Evolutionary conservation across 2,329 filamentous ascomycete species (phyloP).

Genomic region (Aspergillus uvarum): DNA sequence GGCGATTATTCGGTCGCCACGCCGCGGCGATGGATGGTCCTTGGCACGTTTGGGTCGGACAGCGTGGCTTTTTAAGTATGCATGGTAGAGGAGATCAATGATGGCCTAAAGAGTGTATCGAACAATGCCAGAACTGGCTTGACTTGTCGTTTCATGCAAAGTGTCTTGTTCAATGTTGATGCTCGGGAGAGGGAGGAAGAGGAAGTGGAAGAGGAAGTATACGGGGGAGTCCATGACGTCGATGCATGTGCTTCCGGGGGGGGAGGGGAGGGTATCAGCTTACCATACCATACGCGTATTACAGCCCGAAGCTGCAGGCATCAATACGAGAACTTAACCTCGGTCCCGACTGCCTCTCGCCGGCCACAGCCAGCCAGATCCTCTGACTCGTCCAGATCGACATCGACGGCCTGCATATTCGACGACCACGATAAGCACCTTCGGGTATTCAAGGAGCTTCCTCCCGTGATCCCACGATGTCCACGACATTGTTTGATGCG

Average conservation of each 20-base stretch:
- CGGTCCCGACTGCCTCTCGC: slow-evolving; percentile 1
- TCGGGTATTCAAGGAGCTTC: neutral
- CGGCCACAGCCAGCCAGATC: neutral
- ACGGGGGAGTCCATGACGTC: slow-evolving; percentile 11
- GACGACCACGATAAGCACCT: neutral
- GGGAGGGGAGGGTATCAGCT: slow-evolving; percentile 8
- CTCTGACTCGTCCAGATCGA: neutral
- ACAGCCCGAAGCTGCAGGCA: neutral
- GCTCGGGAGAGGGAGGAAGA: neutral
- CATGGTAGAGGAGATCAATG: neutral
- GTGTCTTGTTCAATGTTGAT: neutral
- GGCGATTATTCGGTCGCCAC: slow-evolving; percentile 1
- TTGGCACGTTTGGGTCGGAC: neutral
- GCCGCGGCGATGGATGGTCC: neutral
- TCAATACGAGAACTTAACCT: slow-evolving; percentile 10
- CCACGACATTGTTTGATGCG: no score
- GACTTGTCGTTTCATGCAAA: neutral
- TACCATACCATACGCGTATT: slow-evolving; percentile 7
- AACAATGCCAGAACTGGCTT: neutral
- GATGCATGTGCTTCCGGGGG: slow-evolving; percentile 14
- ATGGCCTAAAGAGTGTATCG: neutral
- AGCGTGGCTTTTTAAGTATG: neutral
- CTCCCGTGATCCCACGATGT: neutral
- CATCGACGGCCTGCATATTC: neutral
- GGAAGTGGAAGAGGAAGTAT: no score